phyloP scores from a whole-genome alignment of 306 rosid species.

The Spatholobus suberectus region DNA sequence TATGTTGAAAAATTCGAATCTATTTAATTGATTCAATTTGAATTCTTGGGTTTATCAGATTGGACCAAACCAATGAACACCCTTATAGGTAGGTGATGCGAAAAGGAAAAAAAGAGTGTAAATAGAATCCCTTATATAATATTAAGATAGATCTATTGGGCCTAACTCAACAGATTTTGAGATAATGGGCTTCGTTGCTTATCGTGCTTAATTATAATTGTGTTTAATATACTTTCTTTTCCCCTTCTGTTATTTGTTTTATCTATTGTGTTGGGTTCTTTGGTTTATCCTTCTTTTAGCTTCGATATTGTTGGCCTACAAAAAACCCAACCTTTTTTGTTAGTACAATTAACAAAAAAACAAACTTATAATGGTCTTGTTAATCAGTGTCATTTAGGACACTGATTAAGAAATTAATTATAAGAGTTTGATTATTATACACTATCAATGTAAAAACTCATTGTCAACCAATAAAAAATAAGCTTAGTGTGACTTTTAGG shows the following conservation, averaged over 20 bases:
- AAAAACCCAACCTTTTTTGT: not conserved
- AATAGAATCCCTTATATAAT: too few species aligned
- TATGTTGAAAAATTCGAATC: too few species aligned
- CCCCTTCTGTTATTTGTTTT: not conserved
- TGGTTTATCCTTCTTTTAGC: not conserved
- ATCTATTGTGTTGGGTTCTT: not conserved
- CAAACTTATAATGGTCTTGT: not conserved
- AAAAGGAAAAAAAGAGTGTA: too few species aligned
- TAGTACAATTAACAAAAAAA: not conserved
- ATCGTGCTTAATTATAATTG: too few species aligned
- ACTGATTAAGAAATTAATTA: not conserved
- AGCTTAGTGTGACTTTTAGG: too few species aligned
- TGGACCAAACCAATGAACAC: too few species aligned
- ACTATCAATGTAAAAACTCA: too few species aligned
- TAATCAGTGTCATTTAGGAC: not conserved
- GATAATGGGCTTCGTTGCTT: not conserved
- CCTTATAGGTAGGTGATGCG: too few species aligned
- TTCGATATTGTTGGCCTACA: not conserved
- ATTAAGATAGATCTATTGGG: not conserved
- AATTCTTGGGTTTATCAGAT: too few species aligned
- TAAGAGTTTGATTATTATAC: too few species aligned
- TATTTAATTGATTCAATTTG: too few species aligned
- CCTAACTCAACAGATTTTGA: not conserved
- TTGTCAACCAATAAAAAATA: too few species aligned
- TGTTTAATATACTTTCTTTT: not conserved